phyloP scores from a whole-genome alignment of 768 basidiomycete genomes.

The Tulasnella sp. region DNA sequence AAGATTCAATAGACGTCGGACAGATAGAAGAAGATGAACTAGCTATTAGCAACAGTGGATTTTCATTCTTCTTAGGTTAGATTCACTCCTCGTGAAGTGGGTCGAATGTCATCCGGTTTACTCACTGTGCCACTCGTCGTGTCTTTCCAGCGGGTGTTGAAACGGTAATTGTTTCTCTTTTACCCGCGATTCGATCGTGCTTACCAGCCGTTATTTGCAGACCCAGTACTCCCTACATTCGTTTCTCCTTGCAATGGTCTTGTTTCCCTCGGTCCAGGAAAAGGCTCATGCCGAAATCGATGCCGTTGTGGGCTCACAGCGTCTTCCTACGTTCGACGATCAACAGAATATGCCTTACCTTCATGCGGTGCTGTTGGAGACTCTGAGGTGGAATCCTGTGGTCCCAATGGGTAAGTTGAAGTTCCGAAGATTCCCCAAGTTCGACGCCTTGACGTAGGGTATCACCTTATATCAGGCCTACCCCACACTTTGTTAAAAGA shows the following conservation, averaged over 20 bases:
- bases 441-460: not conserved
- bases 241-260: constrained; percentile 29
- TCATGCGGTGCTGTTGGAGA: constrained; percentile 24
- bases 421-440: not conserved
- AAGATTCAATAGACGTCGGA: not conserved
- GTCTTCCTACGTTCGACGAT: constrained; percentile 28
- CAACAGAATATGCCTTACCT: constrained; percentile 23
- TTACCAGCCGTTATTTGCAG: not conserved
- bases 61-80: not conserved
- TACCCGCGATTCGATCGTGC: not conserved
- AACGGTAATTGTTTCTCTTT: not conserved
- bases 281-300: constrained; percentile 36
- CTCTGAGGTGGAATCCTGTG: constrained; percentile 22
- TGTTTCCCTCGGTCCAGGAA: constrained; percentile 34
- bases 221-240: not conserved
- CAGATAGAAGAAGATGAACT: not conserved
- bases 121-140: not conserved
- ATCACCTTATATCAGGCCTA: not conserved
- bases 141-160: not conserved
- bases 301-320: constrained; percentile 27
- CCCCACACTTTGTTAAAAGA: not conserved
- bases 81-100: not conserved
- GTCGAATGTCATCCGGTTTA: not conserved
- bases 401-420: constrained; percentile 3
- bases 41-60: not conserved